These are phyloP conservation scores for Tuber umbilicatum DNA, from an alignment of 495 filamentous ascomycete genomes.

Conservation along the genomic window DNA sequence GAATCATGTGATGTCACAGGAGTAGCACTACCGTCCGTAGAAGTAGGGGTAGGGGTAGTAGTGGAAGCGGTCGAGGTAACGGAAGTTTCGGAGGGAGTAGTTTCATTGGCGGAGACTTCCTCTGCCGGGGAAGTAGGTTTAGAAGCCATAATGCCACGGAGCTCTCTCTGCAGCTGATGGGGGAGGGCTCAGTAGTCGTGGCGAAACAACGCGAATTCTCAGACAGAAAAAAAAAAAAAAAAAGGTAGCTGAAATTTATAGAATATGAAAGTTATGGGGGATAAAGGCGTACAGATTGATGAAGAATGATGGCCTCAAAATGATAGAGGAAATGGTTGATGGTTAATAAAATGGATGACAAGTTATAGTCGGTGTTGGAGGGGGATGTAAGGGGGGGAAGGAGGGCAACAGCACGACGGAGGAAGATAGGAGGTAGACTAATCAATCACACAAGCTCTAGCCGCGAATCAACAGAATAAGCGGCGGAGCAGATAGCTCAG, in stretches of 20 bases:
- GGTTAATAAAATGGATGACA: background rate
- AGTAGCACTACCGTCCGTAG: conserved; percentile 11
- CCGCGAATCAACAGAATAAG: background rate
- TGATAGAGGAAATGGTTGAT: background rate
- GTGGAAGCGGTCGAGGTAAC: background rate
- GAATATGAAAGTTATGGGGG: background rate
- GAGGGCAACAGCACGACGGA: background rate
- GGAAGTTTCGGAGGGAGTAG: conserved; percentile 16
- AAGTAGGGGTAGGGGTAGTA: conserved; percentile 9
- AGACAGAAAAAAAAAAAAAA: background rate
- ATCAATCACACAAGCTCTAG: background rate
- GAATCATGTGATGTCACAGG: conserved; percentile 11
- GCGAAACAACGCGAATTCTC: background rate
- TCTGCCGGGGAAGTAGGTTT: conserved; percentile 20
- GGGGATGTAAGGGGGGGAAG: too few relatives aligned
- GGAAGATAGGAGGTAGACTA: background rate
- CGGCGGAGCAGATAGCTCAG: background rate
- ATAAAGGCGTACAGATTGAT: background rate
- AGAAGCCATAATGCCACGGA: conserved; percentile 13
- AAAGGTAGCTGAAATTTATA: background rate
- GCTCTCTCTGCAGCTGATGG: background rate
- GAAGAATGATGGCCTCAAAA: background rate
- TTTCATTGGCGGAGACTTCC: conserved; percentile 23
- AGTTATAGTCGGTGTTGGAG: background rate
- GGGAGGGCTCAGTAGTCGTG: background rate